Percentiles rank a stretch among this genome's conserved stretches.
phyloP scores from a whole-genome alignment of 306 rosid genomes.

The Citrullus colocynthis region DNA sequence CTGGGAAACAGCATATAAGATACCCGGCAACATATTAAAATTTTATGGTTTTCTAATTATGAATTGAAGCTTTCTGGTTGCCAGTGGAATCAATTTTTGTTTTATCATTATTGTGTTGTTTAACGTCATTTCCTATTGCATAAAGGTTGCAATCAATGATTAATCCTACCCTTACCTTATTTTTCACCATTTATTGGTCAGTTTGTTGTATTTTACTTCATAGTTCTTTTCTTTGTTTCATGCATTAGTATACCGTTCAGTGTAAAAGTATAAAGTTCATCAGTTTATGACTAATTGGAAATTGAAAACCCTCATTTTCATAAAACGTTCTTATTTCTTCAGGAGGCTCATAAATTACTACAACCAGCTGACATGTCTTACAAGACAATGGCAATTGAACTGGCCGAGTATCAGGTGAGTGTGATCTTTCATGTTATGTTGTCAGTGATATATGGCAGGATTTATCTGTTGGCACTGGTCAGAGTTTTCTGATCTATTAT shows the following conservation, averaged over 20 bases:
- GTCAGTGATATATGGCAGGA: slow-evolving; percentile 1
- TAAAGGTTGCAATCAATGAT: not conserved
- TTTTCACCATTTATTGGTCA: not conserved
- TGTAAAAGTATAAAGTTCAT: not conserved
- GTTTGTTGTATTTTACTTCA: not conserved
- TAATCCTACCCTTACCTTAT: not conserved
- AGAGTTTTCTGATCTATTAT: slow-evolving; percentile 11
- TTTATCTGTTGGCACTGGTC: slow-evolving; percentile 7
- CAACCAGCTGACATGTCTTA: slow-evolving; percentile 83
- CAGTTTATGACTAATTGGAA: not conserved
- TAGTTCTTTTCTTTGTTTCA: not conserved
- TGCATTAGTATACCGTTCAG: not conserved
- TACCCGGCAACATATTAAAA: not conserved
- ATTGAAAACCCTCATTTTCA: not conserved
- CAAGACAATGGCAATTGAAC: slow-evolving; percentile 80
- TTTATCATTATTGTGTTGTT: not conserved
- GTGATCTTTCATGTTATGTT: slow-evolving; percentile 10
- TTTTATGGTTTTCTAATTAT: not conserved
- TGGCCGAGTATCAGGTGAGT: slow-evolving; percentile 86
- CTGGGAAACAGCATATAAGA: not conserved
- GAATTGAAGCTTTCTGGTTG: not conserved
- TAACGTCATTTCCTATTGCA: not conserved
- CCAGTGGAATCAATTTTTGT: not conserved
- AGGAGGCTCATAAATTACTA: slow-evolving; percentile 96
- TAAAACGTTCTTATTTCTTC: slow-evolving; percentile 1